Percentiles rank a stretch among this genome's conserved stretches.
phyloP scores from a whole-genome alignment of 2,329 filamentous ascomycete genomes.

The Talaromyces sp. region DNA sequence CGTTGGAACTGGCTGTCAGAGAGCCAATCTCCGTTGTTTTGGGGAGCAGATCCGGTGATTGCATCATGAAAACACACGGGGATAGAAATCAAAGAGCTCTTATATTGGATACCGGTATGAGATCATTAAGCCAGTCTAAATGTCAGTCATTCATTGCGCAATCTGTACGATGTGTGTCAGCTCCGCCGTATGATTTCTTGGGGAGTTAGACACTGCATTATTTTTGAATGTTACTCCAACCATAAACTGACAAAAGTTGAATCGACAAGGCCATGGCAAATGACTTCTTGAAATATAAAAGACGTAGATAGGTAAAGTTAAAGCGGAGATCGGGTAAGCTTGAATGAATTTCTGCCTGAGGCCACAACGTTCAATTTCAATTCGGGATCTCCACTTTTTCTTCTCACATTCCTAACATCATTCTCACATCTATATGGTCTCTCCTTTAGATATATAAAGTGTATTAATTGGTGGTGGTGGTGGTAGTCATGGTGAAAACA shows the following conservation, averaged over 20 bases:
- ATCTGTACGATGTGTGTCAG: neutral
- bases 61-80: constrained; percentile 23
- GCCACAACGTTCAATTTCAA: neutral
- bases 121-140: neutral
- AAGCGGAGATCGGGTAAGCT: neutral
- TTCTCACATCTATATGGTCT: neutral
- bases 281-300: neutral
- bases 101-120: neutral
- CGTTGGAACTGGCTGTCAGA: constrained; percentile 41
- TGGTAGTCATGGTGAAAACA: neutral
- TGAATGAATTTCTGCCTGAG: neutral
- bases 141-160: neutral
- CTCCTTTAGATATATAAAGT: neutral
- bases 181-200: neutral
- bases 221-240: neutral
- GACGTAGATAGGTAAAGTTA: neutral
- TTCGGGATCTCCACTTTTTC: neutral
- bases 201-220: neutral
- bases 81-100: neutral
- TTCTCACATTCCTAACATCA: neutral
- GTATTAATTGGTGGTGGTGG: neutral
- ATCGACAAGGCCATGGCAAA: neutral
- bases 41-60: constrained; percentile 26
- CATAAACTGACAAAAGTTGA: neutral
- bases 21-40: constrained; percentile 42